Conservation (phyloP, 768 basidiomycete species). For the Lactarius psammicola region DNA sequence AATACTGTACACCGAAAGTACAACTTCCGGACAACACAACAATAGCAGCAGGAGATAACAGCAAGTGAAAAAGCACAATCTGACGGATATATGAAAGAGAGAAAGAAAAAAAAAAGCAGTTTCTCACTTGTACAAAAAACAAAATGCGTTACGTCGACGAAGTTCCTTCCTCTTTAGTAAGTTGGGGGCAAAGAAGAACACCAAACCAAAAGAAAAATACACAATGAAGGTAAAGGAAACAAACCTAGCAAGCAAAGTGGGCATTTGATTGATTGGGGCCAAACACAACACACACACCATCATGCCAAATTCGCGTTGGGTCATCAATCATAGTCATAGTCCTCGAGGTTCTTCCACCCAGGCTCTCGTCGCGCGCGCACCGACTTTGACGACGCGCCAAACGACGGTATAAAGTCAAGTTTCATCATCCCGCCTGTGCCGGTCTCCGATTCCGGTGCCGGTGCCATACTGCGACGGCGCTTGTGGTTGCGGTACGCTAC, state of each 20-base stretch:
- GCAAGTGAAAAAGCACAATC: background rate
- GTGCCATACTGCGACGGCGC: background rate
- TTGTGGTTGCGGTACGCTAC: background rate
- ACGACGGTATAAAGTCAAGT: slow-evolving; percentile 7
- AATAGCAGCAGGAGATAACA: background rate
- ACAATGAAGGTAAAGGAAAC: background rate
- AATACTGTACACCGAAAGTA: background rate
- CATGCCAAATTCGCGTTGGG: too few species aligned
- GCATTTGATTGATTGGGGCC: too few species aligned
- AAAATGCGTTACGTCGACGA: background rate
- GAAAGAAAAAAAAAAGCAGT: background rate
- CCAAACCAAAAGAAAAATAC: background rate
- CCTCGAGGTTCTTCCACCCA: slow-evolving; percentile 18
- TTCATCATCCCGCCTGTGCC: background rate
- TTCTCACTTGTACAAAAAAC: background rate
- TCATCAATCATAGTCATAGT: slow-evolving; percentile 4
- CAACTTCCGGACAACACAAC: background rate
- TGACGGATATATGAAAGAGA: background rate
- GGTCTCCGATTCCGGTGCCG: too few species aligned
- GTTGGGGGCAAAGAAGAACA: background rate
- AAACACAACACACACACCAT: too few species aligned
- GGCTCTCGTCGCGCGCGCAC: background rate
- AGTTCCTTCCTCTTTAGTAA: background rate
- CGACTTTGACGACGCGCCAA: background rate
- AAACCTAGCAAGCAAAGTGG: background rate